Evolutionary conservation across 306 rosid genomes (phyloP).

Genomic region (Styphnolobium japonicum): DNA sequence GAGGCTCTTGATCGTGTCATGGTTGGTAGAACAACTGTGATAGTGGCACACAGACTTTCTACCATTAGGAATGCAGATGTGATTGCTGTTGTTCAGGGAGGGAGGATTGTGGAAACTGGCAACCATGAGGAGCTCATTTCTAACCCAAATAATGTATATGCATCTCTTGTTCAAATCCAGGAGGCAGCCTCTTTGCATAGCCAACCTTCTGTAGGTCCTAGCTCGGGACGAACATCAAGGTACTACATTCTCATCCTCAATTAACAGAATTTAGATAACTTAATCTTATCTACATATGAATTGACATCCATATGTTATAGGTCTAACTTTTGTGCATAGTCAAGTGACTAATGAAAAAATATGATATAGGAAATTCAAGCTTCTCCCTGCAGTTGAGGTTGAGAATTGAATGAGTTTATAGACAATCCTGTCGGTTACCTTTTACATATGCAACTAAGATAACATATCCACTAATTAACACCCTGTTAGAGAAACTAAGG

Average conservation of each 20-base stretch:
- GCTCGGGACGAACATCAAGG: conserved; percentile 58
- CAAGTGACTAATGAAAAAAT: background rate
- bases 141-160: conserved; percentile 55
- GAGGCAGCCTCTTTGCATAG: conserved; percentile 52
- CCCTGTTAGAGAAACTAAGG: too few relatives aligned
- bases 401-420: background rate
- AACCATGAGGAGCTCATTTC: conserved; percentile 81
- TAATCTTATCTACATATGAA: background rate
- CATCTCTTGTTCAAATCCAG: conserved; percentile 70
- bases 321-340: background rate
- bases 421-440: background rate
- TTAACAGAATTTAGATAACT: background rate
- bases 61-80: conserved; percentile 77
- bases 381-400: background rate
- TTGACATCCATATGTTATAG: background rate
- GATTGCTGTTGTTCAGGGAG: conserved; percentile 70
- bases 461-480: background rate
- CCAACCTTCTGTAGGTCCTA: conserved; percentile 42
- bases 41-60: conserved; percentile 89
- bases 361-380: background rate
- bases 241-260: conserved; percentile 24
- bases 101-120: conserved; percentile 80
- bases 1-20: conserved; percentile 92
- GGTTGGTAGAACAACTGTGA: conserved; percentile 85
- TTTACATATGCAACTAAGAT: background rate